Percentiles rank a stretch among this genome's conserved stretches.
These are phyloP conservation scores for Scheffersomyces illinoinensis DNA, from an alignment of 1,139 yeast species.

Conservation along the genomic window DNA sequence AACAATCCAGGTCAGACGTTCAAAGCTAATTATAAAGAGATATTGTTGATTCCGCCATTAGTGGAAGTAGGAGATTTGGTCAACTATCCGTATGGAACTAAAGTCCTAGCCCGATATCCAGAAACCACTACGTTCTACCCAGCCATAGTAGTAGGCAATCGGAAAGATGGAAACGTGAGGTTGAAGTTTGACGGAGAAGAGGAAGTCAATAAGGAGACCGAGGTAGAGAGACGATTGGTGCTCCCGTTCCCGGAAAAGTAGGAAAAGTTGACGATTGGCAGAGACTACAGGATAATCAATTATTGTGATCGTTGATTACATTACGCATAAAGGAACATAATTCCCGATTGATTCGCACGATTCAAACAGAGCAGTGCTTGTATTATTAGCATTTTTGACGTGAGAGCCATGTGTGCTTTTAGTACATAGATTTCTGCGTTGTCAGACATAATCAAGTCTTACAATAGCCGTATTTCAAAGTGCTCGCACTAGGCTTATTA, in stretches of 20 bases:
- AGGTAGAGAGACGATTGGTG: constrained; percentile 82
- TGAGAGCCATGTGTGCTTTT: too few species aligned
- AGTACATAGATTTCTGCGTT: neutral
- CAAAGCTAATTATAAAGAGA: constrained; percentile 78
- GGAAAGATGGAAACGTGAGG: constrained; percentile 74
- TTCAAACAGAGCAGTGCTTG: too few species aligned
- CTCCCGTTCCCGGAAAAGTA: constrained; percentile 64
- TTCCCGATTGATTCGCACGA: too few species aligned
- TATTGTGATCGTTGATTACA: too few species aligned
- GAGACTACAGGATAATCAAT: too few species aligned
- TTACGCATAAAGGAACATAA: too few species aligned
- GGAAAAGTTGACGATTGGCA: neutral
- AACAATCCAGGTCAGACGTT: constrained; percentile 88
- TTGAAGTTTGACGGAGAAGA: constrained; percentile 95
- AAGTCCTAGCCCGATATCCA: constrained; percentile 92
- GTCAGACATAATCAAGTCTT: too few species aligned
- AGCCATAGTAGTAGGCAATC: constrained; percentile 83
- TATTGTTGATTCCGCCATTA: constrained; percentile 69
- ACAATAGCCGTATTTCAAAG: neutral
- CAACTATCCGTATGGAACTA: constrained; percentile 71
- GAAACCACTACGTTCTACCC: constrained; percentile 97
- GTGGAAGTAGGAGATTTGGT: constrained; percentile 44
- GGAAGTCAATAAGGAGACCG: constrained; percentile 93
- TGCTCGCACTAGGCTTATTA: too few species aligned
- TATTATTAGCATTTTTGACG: too few species aligned